Evolutionary conservation across 306 rosid species (phyloP).

Genomic region (Canavalia gladiata): DNA sequence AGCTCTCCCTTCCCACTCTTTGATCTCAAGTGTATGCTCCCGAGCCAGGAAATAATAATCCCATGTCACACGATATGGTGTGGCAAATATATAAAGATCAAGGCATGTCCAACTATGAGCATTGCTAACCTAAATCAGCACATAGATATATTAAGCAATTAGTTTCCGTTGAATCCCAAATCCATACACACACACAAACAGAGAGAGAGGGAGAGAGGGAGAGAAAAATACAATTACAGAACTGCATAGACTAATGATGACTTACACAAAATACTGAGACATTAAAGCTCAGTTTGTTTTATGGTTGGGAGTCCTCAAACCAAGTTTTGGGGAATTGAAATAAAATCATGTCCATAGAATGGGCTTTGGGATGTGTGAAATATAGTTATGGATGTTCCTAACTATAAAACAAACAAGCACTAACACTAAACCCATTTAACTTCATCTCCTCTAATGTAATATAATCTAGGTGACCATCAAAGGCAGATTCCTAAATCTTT

Average conservation of each 20-base stretch:
- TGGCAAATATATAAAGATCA: constrained; percentile 92
- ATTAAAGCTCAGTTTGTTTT: background rate
- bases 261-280: constrained; percentile 8
- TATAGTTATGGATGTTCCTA: no score
- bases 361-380: no score
- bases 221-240: constrained; percentile 26
- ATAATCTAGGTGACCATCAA: constrained; percentile 1
- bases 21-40: constrained; percentile 91
- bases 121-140: constrained; percentile 70
- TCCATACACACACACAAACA: background rate
- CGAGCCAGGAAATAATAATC: constrained; percentile 90
- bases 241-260: constrained; percentile 21
- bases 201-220: background rate
- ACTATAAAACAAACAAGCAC: no score
- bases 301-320: no score
- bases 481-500: constrained; percentile 35
- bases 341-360: no score
- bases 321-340: no score
- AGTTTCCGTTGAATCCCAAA: constrained; percentile 30
- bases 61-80: constrained; percentile 96
- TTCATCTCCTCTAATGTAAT: constrained; percentile 10
- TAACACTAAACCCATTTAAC: background rate
- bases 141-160: constrained; percentile 35
- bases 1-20: constrained; percentile 83
- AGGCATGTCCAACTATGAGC: constrained; percentile 96